A percentile compares a stretch with the other conserved stretches of the same genome.
phyloP scores from a whole-genome alignment of 495 filamentous ascomycete species.

The Lophium mytilinum region DNA sequence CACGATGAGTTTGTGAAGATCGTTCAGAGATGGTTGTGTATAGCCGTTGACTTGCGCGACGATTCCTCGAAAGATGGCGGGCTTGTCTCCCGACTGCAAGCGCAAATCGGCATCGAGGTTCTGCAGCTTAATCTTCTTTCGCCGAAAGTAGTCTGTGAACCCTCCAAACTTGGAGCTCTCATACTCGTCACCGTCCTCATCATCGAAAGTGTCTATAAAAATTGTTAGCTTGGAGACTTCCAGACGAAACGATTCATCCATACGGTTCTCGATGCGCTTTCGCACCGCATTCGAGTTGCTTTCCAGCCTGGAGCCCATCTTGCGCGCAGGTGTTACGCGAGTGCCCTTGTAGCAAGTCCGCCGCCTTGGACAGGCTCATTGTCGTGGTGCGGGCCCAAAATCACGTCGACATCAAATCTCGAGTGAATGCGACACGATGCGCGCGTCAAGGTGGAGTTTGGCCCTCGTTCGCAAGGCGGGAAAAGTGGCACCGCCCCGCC shows the following conservation, averaged over 20 bases:
- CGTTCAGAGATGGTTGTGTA: conserved; percentile 81
- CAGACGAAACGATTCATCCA: conserved; percentile 10
- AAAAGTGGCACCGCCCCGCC: too few species aligned
- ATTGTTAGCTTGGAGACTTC: not conserved
- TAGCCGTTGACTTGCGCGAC: conserved; percentile 90
- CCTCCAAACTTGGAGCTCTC: conserved; percentile 78
- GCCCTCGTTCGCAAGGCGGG: not conserved
- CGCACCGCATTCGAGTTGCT: conserved; percentile 67
- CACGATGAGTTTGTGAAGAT: conserved; percentile 78
- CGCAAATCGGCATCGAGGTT: conserved; percentile 82
- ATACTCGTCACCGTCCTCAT: conserved; percentile 88
- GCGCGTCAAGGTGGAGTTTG: not conserved
- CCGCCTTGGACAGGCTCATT: not conserved
- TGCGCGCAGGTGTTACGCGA: not conserved
- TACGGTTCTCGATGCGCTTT: conserved; percentile 72
- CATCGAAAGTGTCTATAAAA: conserved; percentile 46
- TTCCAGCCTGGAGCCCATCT: conserved; percentile 74
- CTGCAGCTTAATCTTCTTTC: conserved; percentile 93
- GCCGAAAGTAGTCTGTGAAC: conserved; percentile 80
- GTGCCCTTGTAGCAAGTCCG: not conserved
- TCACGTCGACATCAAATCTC: not conserved
- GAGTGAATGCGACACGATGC: not conserved
- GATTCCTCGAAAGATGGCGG: conserved; percentile 79
- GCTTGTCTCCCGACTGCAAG: conserved; percentile 54
- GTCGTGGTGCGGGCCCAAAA: not conserved